Conservation (phyloP, 2,329 filamentous ascomycete species). For the Stemphylium vesicarium region DNA sequence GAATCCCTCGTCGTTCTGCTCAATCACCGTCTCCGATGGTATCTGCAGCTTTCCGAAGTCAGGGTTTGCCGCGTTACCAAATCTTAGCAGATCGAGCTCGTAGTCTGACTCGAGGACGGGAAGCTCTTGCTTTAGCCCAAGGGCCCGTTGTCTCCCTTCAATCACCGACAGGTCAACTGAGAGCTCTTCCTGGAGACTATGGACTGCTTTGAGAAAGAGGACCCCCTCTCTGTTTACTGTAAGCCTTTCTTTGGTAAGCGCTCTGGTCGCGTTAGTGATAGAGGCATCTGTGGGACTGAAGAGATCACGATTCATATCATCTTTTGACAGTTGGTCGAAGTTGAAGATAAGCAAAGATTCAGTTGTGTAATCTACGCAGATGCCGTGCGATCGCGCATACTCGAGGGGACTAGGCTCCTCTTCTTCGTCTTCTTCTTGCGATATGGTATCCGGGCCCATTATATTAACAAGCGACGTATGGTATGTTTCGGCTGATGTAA, state of each 20-base stretch:
- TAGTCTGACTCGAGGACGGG: slow-evolving; percentile 56
- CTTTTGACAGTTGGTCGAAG: slow-evolving; percentile 11
- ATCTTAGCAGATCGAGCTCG: slow-evolving; percentile 52
- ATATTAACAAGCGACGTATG: not conserved
- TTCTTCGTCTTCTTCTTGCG: slow-evolving; percentile 28
- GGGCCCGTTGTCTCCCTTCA: slow-evolving; percentile 25
- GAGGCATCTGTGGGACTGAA: slow-evolving; percentile 23
- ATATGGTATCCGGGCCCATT: slow-evolving; percentile 11
- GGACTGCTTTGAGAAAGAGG: slow-evolving; percentile 33
- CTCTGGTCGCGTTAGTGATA: slow-evolving; percentile 16
- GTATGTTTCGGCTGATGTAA: not conserved
- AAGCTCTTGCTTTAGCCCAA: slow-evolving; percentile 52
- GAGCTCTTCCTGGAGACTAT: slow-evolving; percentile 8
- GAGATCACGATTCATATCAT: slow-evolving; percentile 25
- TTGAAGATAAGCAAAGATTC: slow-evolving; percentile 31
- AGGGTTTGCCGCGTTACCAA: slow-evolving; percentile 37
- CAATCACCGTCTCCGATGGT: slow-evolving; percentile 42
- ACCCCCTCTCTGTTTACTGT: slow-evolving; percentile 37
- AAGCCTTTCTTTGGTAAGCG: slow-evolving; percentile 37
- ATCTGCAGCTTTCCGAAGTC: slow-evolving; percentile 41
- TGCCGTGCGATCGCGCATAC: slow-evolving; percentile 56
- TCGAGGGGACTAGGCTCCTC: slow-evolving; percentile 50
- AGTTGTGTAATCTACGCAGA: slow-evolving; percentile 49
- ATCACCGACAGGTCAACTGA: not conserved
- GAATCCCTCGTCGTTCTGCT: slow-evolving; percentile 53